Evolutionary conservation across 176 grass and related monocot species (phyloP).

Genomic region (Phyllostachys edulis): DNA sequence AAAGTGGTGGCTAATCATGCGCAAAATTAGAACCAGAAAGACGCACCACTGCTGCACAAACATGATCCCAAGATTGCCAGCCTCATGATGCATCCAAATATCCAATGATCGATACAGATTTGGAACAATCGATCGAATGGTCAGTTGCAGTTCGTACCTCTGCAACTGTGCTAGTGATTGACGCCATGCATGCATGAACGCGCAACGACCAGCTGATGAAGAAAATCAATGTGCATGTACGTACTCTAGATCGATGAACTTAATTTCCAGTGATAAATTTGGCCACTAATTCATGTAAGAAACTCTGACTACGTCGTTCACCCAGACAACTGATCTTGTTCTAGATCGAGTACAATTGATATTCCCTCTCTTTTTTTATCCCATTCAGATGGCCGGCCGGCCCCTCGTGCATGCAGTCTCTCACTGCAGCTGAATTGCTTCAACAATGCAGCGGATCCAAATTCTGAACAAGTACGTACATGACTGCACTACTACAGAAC

Average conservation of each 20-base stretch:
- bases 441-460: slow-evolving; percentile 14
- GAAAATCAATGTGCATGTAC: background rate
- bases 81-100: background rate
- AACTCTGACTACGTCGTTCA: background rate
- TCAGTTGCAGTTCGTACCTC: background rate
- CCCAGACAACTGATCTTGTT: background rate
- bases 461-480: background rate
- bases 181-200: background rate
- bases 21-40: slow-evolving; percentile 2
- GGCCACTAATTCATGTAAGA: background rate
- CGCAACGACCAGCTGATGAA: background rate
- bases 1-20: slow-evolving; percentile 22
- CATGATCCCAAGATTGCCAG: too few relatives aligned
- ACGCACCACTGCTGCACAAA: background rate
- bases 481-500: background rate
- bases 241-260: background rate
- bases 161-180: too few relatives aligned
- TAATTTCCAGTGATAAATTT: background rate
- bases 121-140: background rate
- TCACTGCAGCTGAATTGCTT: background rate
- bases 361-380: background rate
- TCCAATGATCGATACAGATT: slow-evolving; percentile 19
- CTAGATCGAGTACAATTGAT: background rate
- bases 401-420: background rate
- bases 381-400: background rate